Percentiles rank a stretch among this genome's conserved stretches.
Conservation (phyloP, 352 stramenopile genomes). For the Hyaloperonospora brassicae region DNA sequence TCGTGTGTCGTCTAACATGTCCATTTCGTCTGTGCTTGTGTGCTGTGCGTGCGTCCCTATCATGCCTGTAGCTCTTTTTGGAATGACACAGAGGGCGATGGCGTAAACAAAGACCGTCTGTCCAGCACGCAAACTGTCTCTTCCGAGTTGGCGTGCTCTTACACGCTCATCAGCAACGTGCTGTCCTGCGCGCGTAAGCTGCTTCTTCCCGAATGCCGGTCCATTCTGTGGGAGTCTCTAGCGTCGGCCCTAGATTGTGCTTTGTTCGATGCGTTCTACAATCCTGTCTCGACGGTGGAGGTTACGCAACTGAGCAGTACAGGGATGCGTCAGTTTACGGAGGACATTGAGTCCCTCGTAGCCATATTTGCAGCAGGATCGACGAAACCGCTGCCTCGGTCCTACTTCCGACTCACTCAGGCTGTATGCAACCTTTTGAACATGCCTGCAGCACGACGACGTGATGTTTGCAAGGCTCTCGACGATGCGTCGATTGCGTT, state of each 20-base stretch:
- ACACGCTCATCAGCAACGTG: slow-evolving; percentile 24
- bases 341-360: slow-evolving; percentile 32
- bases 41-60: slow-evolving; percentile 4
- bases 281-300: slow-evolving; percentile 6
- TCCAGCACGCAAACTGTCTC: slow-evolving; percentile 20
- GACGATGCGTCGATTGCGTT: slow-evolving; percentile 17
- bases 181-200: slow-evolving; percentile 19
- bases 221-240: slow-evolving; percentile 29
- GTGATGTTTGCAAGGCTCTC: slow-evolving; percentile 41
- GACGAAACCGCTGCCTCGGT: slow-evolving; percentile 22
- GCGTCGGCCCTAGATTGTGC: slow-evolving; percentile 31
- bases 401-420: slow-evolving; percentile 39
- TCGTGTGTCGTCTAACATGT: slow-evolving; percentile 3
- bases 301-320: slow-evolving; percentile 14
- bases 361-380: slow-evolving; percentile 30
- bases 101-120: slow-evolving; percentile 9
- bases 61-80: slow-evolving; percentile 22
- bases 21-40: slow-evolving; percentile 6
- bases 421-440: slow-evolving; percentile 41
- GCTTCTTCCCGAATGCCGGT: slow-evolving; percentile 23
- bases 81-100: slow-evolving; percentile 1
- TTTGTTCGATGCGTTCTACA: slow-evolving; percentile 31
- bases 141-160: slow-evolving; percentile 28
- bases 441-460: slow-evolving; percentile 31
- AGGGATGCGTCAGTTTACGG: slow-evolving; percentile 31